phyloP scores from a whole-genome alignment of 2,329 filamentous ascomycete genomes.

The Chalaropsis ovoidea region DNA sequence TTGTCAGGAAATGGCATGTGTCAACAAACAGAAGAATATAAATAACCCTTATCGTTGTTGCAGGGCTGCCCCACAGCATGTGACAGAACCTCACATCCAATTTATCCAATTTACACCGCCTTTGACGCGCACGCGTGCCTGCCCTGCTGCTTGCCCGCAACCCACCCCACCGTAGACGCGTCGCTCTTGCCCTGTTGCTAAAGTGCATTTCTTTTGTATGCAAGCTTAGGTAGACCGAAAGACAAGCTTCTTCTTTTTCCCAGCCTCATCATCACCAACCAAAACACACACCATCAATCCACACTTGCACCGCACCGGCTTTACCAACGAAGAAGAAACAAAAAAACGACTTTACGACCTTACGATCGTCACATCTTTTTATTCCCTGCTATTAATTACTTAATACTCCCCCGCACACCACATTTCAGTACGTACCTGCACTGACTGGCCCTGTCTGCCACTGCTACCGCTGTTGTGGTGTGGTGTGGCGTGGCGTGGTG shows the following conservation, averaged over 20 bases:
- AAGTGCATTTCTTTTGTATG: constrained; percentile 11
- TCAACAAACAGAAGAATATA: neutral
- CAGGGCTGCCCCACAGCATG: constrained; percentile 1
- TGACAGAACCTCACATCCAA: neutral
- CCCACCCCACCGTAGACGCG: neutral
- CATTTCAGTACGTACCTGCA: constrained; percentile 20
- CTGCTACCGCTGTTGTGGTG: neutral
- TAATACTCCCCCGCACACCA: constrained; percentile 10
- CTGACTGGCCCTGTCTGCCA: neutral
- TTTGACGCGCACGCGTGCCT: neutral
- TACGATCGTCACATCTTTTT: neutral
- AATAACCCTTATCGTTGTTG: neutral
- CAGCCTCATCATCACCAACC: neutral
- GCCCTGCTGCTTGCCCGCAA: too few relatives aligned
- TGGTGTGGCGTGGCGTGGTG: too few relatives aligned
- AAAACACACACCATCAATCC: neutral
- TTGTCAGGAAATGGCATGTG: neutral
- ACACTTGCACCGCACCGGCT: neutral
- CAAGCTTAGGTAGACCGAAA: neutral
- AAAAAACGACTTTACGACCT: neutral
- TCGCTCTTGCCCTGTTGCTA: constrained; percentile 1
- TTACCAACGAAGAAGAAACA: neutral
- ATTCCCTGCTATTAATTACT: neutral
- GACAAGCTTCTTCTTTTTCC: neutral
- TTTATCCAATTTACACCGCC: neutral